Evolutionary conservation across 129 eudicot species (phyloP).

Genomic region (Apium graveolens): DNA sequence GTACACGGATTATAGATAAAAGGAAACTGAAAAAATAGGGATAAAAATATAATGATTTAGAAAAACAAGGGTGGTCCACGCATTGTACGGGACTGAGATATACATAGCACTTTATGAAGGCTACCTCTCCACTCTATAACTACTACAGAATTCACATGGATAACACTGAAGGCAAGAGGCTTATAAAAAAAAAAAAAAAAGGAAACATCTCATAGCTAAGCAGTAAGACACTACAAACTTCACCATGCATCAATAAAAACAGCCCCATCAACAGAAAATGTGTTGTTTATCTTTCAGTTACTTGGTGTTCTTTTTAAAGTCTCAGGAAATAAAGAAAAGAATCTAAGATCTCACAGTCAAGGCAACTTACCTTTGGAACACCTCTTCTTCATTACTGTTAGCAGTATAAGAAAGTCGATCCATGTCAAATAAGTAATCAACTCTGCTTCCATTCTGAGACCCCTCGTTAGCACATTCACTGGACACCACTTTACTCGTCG

Average conservation of each 20-base stretch:
- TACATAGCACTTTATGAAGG: not conserved
- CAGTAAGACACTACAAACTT: not conserved
- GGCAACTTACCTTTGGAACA: constrained; percentile 50
- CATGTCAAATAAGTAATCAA: constrained; percentile 47
- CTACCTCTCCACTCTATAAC: not conserved
- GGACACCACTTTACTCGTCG: constrained; percentile 35
- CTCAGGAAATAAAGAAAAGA: not conserved
- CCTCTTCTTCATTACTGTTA: constrained; percentile 58
- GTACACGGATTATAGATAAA: not conserved
- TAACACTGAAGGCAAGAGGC: not conserved
- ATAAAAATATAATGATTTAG: not conserved
- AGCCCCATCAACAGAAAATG: not conserved
- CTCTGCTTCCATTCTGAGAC: constrained; percentile 35
- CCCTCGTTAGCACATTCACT: constrained; percentile 35
- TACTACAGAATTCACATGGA: not conserved
- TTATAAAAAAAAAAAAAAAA: not conserved
- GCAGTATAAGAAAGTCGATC: constrained; percentile 52
- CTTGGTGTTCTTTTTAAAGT: not conserved
- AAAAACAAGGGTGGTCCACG: not conserved
- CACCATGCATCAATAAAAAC: not conserved
- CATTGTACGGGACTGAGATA: not conserved
- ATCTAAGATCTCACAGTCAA: not conserved
- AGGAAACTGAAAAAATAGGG: not conserved
- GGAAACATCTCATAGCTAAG: not conserved
- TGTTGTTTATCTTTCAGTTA: not conserved